Percentiles rank a stretch among this genome's conserved stretches.
phyloP scores from a whole-genome alignment of 768 basidiomycete genomes.

The Suillus occidentalis region DNA sequence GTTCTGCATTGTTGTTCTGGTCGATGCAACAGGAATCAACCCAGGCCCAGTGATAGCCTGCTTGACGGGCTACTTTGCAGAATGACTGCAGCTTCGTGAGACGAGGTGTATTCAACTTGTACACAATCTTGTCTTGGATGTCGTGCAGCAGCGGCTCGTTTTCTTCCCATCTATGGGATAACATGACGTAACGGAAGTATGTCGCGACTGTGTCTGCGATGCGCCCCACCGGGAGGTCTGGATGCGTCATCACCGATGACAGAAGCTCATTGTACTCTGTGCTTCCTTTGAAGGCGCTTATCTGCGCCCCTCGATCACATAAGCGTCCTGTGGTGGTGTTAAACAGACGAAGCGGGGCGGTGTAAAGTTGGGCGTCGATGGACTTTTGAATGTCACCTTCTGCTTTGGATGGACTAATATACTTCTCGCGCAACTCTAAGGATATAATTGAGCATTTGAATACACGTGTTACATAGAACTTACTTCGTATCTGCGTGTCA shows the following conservation, averaged over 20 bases:
- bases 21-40: background rate
- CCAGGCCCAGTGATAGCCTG: background rate
- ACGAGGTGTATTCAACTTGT: background rate
- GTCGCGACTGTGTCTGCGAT: background rate
- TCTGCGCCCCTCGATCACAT: background rate
- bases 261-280: background rate
- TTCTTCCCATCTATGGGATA: background rate
- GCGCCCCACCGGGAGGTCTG: background rate
- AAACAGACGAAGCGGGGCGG: background rate
- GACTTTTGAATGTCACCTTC: background rate
- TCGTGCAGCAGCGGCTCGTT: background rate
- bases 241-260: background rate
- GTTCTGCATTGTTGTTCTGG: background rate
- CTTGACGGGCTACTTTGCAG: background rate
- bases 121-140: background rate
- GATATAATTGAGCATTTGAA: background rate
- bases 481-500: background rate
- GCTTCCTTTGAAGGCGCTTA: background rate
- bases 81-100: background rate
- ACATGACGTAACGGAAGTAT: background rate
- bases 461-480: background rate
- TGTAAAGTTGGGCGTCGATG: background rate
- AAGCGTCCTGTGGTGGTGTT: background rate
- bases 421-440: background rate
- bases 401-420: background rate